Evolutionary conservation across 371 early-diverging fungal genomes (phyloP).

Genomic region (Rhizopus stolonifer): DNA sequence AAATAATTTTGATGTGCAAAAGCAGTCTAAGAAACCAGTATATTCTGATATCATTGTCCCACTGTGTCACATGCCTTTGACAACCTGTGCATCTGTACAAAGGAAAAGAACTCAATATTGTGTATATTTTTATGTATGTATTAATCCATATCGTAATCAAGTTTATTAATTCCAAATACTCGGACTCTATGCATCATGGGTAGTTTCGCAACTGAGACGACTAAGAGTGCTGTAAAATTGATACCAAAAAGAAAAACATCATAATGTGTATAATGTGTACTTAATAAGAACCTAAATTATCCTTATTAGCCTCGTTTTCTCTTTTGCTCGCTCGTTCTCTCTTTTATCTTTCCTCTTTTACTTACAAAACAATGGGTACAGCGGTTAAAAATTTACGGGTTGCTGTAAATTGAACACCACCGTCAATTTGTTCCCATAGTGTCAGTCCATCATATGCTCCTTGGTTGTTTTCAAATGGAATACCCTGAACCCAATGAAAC

Average conservation of each 20-base stretch:
- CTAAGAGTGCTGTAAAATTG: constrained; percentile 78
- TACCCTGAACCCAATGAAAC: constrained; percentile 96
- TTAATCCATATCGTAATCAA: constrained; percentile 4
- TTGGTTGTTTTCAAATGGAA: constrained; percentile 93
- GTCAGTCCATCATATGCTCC: constrained; percentile 94
- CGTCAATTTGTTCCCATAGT: constrained; percentile 98
- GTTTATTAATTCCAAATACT: constrained; percentile 91
- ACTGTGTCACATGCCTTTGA: neutral
- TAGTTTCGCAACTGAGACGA: constrained; percentile 90
- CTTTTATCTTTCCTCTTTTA: neutral
- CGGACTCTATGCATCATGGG: constrained; percentile 94
- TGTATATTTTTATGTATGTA: neutral
- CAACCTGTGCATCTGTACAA: neutral
- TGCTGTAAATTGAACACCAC: constrained; percentile 95
- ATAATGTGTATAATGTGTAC: constrained; percentile 95
- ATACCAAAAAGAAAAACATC: constrained; percentile 83
- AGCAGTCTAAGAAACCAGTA: too few relatives aligned
- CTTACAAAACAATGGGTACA: constrained; percentile 92
- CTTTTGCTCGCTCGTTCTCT: neutral
- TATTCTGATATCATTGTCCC: neutral
- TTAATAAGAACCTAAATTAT: constrained; percentile 83
- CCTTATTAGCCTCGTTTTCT: neutral
- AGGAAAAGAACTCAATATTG: neutral
- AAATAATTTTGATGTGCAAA: constrained; percentile 4
- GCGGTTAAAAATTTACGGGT: constrained; percentile 94